These are phyloP conservation scores for Dryadomyces quercus-mongolicae DNA, from an alignment of 2,329 filamentous ascomycete genomes.

Conservation along the genomic window DNA sequence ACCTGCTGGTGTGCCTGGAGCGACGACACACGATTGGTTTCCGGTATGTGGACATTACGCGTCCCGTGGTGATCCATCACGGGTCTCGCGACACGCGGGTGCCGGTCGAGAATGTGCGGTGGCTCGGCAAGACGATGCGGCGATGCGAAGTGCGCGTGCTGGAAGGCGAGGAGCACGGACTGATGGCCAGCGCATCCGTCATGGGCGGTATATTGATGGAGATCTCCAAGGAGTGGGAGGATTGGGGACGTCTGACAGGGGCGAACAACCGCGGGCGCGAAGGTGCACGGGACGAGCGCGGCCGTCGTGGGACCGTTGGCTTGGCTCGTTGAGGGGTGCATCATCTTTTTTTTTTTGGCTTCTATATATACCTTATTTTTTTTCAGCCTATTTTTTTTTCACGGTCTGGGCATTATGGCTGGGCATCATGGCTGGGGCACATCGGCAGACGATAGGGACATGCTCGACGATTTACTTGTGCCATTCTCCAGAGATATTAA, in stretches of 20 bases:
- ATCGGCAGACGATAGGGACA: background rate
- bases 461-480: background rate
- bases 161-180: conserved; percentile 81
- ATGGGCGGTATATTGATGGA: conserved; percentile 95
- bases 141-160: conserved; percentile 84
- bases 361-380: background rate
- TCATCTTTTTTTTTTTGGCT: background rate
- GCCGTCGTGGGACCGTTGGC: conserved; percentile 13
- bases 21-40: conserved; percentile 87
- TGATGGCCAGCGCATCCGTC: conserved; percentile 88
- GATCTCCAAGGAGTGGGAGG: conserved; percentile 88
- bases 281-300: conserved; percentile 12
- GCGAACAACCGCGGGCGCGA: conserved; percentile 3
- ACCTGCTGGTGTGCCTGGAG: conserved; percentile 85
- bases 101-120: conserved; percentile 87
- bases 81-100: conserved; percentile 83
- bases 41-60: conserved; percentile 89
- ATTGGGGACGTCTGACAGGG: conserved; percentile 57
- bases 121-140: conserved; percentile 89
- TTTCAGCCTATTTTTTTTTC: background rate
- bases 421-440: background rate
- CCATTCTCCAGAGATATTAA: background rate
- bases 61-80: conserved; percentile 86
- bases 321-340: background rate
- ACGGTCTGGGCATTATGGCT: background rate